A percentile compares a stretch with the other conserved stretches of the same genome.
These are phyloP conservation scores for Ceratobasidium papillatum DNA, from an alignment of 1,284 basidiomycete genomes.

Conservation along the genomic window DNA sequence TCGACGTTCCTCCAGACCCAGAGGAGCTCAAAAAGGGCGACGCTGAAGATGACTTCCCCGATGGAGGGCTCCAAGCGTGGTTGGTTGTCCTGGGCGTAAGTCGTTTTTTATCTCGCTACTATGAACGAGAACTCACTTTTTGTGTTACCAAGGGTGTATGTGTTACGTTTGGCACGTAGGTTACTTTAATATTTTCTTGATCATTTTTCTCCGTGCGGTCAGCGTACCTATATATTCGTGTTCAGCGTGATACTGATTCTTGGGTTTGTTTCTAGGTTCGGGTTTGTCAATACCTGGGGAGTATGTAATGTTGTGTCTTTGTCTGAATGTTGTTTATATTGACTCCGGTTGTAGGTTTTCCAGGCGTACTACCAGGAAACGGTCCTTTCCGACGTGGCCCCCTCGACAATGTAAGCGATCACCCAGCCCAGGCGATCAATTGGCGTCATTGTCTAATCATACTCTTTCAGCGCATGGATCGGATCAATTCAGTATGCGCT, in stretches of 20 bases:
- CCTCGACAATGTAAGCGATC: conserved; percentile 64
- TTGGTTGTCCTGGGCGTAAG: conserved; percentile 43
- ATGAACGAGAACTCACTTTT: conserved; percentile 18
- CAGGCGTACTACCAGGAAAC: conserved; percentile 63
- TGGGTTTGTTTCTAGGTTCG: conserved; percentile 52
- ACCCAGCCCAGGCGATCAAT: conserved; percentile 43
- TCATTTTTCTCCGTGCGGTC: conserved; percentile 1
- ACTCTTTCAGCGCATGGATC: conserved; percentile 68
- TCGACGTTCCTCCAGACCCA: conserved; percentile 31
- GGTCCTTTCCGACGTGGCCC: conserved; percentile 53
- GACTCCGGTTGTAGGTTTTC: conserved; percentile 55
- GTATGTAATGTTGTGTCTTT: conserved; percentile 48
- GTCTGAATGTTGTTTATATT: neutral
- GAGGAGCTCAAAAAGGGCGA: conserved; percentile 22
- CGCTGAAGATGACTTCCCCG: conserved; percentile 40
- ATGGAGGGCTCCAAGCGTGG: conserved; percentile 42
- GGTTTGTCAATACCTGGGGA: conserved; percentile 56
- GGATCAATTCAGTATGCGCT: conserved; percentile 67
- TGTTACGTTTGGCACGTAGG: conserved; percentile 42
- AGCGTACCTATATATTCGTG: conserved; percentile 22
- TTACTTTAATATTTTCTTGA: neutral
- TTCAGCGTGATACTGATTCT: conserved; percentile 11
- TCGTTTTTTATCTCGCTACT: neutral
- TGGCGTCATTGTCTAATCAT: neutral
- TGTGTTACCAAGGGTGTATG: conserved; percentile 32